Base-by-base conservation (phyloP, 768 basidiomycete species). In the Suillus americanus region DNA sequence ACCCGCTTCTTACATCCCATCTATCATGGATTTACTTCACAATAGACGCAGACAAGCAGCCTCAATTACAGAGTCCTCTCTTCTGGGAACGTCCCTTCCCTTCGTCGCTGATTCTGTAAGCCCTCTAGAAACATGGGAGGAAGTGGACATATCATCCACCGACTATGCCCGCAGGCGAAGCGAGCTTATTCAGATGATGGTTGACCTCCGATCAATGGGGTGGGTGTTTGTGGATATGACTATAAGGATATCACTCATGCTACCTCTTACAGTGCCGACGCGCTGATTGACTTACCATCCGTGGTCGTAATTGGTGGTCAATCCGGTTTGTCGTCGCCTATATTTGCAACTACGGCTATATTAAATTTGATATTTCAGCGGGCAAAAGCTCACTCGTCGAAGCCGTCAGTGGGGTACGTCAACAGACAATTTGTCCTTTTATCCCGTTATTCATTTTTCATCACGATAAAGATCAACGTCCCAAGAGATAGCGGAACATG, bases 401-500 rank as follows among this genome's bases (percentile, higher is more conserved):
- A 61, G 85, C 83, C 0, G 82, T 86, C 0, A 85, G 79, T 16
- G 84, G 85, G 8, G 86, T 87, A 67, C 28, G 82, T 69, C 3
- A 0, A 23, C 25, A 28, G 16, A 62, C 59, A 33, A 48, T 35
- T 18, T 50, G 30, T 61, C 50, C 12, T 23, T 50, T 10, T 48
- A n/a, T 25, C 23, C 7, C n/a, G 1, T 23, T 48, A 23, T 46
- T 23, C 46, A 46, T 46, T n/a, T n/a, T 28, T 41, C 33, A n/a
- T 25, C 12, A 41, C 8, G 16, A 30, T 37, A 54, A 46, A 88
- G 87, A 84, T 88, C 37, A 84, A 75, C 57, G 86, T 89, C 35
- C 87, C 87, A 13, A 77, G 87, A 38, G 87, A 87, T 48, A 84
- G 83, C 50, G 86, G 86, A 25, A 87, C 85, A 0, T 87, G 86